These are phyloP conservation scores for Lathyrus tuberosus DNA, from an alignment of 306 rosid species.

Conservation along the genomic window DNA sequence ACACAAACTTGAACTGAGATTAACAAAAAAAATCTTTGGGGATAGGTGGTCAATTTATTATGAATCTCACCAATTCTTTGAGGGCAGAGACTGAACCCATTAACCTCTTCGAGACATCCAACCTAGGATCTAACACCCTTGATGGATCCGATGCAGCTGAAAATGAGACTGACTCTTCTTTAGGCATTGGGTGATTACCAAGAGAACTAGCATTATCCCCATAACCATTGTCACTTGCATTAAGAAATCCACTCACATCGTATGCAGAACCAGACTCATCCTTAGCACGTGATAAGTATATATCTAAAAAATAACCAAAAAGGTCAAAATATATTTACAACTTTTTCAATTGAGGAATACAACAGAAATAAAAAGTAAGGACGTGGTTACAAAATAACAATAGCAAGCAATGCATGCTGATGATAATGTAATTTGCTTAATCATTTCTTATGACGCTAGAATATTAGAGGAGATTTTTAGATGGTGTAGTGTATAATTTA, in stretches of 20 bases:
- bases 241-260: constrained; percentile 60
- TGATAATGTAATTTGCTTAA: constrained; percentile 15
- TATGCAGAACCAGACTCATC: constrained; percentile 62
- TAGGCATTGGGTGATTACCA: constrained; percentile 60
- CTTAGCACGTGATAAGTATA: constrained; percentile 67
- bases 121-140: constrained; percentile 62
- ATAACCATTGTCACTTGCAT: constrained; percentile 60
- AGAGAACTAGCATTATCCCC: constrained; percentile 47
- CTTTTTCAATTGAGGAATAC: background rate
- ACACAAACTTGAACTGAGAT: constrained; percentile 14
- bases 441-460: constrained; percentile 8
- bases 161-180: constrained; percentile 62
- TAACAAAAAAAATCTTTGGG: background rate
- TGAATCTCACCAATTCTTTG: constrained; percentile 68
- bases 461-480: constrained; percentile 8
- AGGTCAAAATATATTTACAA: constrained; percentile 20
- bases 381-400: constrained; percentile 32
- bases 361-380: background rate
- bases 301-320: constrained; percentile 54
- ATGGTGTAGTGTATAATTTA: constrained; percentile 22
- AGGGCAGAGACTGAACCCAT: constrained; percentile 69
- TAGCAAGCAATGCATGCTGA: constrained; percentile 37
- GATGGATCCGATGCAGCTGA: constrained; percentile 62
- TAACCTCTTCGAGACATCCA: constrained; percentile 67
- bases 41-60: constrained; percentile 10